Conservation (phyloP, 805 yeast genomes). For the Spathaspora girioi region DNA sequence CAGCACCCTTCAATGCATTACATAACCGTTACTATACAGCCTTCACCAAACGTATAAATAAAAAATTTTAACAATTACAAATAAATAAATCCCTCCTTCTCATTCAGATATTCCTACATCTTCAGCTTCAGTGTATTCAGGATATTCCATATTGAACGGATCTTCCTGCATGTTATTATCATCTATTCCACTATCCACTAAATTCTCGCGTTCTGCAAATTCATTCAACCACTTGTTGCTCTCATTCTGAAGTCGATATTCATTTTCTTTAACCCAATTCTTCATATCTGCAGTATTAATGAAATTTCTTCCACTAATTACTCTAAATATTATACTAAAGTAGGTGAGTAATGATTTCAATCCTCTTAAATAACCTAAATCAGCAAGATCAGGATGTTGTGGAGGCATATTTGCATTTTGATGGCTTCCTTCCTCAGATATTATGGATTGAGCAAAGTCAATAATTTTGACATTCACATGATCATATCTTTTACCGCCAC, state of each 20-base stretch:
- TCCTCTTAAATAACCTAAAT: slow-evolving; percentile 84
- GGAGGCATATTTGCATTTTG: slow-evolving; percentile 61
- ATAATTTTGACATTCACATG: slow-evolving; percentile 63
- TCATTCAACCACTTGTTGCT: slow-evolving; percentile 17
- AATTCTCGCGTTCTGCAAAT: slow-evolving; percentile 14
- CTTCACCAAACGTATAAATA: not conserved
- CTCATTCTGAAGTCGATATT: slow-evolving; percentile 5
- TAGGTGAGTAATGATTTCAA: slow-evolving; percentile 67
- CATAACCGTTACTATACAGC: not conserved
- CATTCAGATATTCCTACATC: slow-evolving; percentile 23
- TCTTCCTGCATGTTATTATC: slow-evolving; percentile 9
- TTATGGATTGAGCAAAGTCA: slow-evolving; percentile 93
- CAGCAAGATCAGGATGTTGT: slow-evolving; percentile 56
- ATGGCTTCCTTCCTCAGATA: slow-evolving; percentile 48
- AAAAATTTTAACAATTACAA: not conserved
- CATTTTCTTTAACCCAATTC: slow-evolving; percentile 9
- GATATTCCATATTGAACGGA: slow-evolving; percentile 19
- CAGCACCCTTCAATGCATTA: not conserved
- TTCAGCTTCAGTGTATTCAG: slow-evolving; percentile 15
- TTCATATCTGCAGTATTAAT: slow-evolving; percentile 7
- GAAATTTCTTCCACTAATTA: slow-evolving; percentile 15
- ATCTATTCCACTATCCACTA: slow-evolving; percentile 6
- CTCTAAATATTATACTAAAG: slow-evolving; percentile 55
- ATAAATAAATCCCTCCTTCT: not conserved
- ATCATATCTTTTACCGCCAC: slow-evolving; percentile 21